These are phyloP conservation scores for Graphiopsis chlorocephala DNA, from an alignment of 2,329 filamentous ascomycete species.

Conservation along the genomic window DNA sequence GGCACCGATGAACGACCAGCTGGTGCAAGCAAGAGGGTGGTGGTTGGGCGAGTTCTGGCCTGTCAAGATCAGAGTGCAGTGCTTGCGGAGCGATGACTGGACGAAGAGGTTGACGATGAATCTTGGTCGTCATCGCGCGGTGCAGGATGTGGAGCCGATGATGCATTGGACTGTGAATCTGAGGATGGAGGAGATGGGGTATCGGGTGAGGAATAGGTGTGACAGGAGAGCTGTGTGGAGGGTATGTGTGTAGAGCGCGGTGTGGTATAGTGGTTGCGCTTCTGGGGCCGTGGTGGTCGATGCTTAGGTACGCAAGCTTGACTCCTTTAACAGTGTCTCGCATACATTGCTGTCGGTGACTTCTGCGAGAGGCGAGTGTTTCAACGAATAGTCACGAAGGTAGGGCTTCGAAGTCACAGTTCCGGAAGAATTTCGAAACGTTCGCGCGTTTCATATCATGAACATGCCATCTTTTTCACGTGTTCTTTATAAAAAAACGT, in stretches of 20 bases:
- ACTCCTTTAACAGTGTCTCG: not conserved
- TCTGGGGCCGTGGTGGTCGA: not conserved
- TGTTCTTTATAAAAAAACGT: not conserved
- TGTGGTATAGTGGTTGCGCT: not conserved
- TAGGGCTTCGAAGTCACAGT: not conserved
- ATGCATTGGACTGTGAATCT: conserved; percentile 47
- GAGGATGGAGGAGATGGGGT: conserved; percentile 36
- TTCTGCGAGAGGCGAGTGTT: not conserved
- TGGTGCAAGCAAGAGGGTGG: conserved; percentile 39
- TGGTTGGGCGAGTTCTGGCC: conserved; percentile 47
- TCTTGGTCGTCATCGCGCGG: conserved; percentile 37
- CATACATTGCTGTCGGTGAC: not conserved
- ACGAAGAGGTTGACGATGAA: conserved; percentile 40
- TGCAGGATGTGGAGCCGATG: conserved; percentile 38
- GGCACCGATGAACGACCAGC: conserved; percentile 42
- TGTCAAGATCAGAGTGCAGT: conserved; percentile 39
- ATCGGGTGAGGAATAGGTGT: conserved; percentile 34
- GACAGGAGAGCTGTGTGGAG: conserved; percentile 37
- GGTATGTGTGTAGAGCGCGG: conserved; percentile 21
- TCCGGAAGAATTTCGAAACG: not conserved
- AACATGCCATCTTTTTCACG: not conserved
- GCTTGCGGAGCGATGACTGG: conserved; percentile 35
- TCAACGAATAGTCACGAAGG: not conserved
- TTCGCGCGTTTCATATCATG: not conserved
- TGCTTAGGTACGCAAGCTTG: not conserved